Percentiles rank a stretch among this genome's conserved stretches.
These are phyloP conservation scores for Dictyostelium intermedium DNA, from an alignment of 78 protist species.

Conservation along the genomic window DNA sequence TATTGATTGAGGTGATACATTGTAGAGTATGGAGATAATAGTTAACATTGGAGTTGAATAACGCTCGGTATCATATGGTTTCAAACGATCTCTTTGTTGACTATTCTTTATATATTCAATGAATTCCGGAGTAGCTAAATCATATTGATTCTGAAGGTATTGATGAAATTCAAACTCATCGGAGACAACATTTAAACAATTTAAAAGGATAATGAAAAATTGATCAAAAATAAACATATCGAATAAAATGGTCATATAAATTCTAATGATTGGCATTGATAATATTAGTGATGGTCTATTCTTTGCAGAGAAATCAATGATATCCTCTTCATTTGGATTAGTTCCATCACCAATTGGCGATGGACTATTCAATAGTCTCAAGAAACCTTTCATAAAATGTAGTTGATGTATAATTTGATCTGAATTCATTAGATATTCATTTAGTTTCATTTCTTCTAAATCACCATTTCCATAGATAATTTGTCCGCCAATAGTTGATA, in stretches of 20 bases:
- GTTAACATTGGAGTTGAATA: constrained; percentile 45
- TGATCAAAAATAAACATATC: constrained; percentile 61
- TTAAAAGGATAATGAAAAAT: constrained; percentile 31
- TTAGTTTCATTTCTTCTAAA: constrained; percentile 18
- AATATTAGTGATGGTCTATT: constrained; percentile 17
- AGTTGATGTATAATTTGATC: constrained; percentile 48
- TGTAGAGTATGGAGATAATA: constrained; percentile 23
- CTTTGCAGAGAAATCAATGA: constrained; percentile 62
- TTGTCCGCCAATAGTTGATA: background rate
- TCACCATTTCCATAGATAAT: constrained; percentile 14
- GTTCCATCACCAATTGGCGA: constrained; percentile 57
- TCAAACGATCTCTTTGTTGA: constrained; percentile 27
- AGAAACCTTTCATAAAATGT: constrained; percentile 20
- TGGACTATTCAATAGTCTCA: constrained; percentile 27
- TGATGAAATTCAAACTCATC: constrained; percentile 59
- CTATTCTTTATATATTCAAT: constrained; percentile 19
- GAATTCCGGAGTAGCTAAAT: constrained; percentile 40
- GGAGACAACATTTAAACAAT: background rate
- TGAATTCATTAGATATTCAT: background rate
- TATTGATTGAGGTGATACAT: constrained; percentile 12
- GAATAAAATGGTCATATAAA: constrained; percentile 25
- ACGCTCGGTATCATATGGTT: constrained; percentile 54
- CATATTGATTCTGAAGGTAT: constrained; percentile 12
- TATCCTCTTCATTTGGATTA: constrained; percentile 60
- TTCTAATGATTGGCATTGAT: constrained; percentile 48